Base-by-base conservation (phyloP, 108 stramenopile species). In the Cyclotella kingstonii region DNA sequence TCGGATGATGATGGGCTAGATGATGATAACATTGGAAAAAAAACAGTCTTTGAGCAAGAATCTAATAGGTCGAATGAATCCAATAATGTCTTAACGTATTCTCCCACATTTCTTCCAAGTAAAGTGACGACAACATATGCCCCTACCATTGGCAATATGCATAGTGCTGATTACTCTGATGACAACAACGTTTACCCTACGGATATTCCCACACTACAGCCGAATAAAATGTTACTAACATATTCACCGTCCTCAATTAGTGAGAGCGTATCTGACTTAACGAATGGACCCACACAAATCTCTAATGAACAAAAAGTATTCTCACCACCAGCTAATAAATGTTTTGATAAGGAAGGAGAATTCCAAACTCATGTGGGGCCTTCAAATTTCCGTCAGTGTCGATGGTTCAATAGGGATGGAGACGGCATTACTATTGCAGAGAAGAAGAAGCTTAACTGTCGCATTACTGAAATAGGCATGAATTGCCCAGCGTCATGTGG, bases 401-500 rank as follows among this genome's bases (percentile, higher is more conserved):
- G 71, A 0, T 73, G 71, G 71, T 58, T 73, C 51, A 64, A 63
- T 18, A 33, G 50, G 5, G 63, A 63, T 51, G 57, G 55, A 12
- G 55, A 56, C 19, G 55, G 55, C 26, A n/a, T 56, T 33, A 27
- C 29, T 53, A 34, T 52, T 36, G 56, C 63, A 9, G 61, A 63
- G n/a, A 73, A 73, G 62, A 52, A 57, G 62, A 50, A 36, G 27
- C 36, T 73, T 27, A 73, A 73, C 44, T 73, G 71, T 19, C 53
- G 47, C 21, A 49, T 52, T n/a, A 64, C 71, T 29, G 63, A 73
- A 46, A 73, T 73, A 36, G 71, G 71, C 17, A 26, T 64, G 8
- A 63, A 59, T 28, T 73, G 71, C 40, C 39, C 42, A 6, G 57
- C 22, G 21, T 28, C 56, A 26, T 70, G 68, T 70, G 58, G 58